A percentile compares a stretch with the other conserved stretches of the same genome.
Conservation (phyloP, 139 green algal species). For the Haematococcus lacustris region DNA sequence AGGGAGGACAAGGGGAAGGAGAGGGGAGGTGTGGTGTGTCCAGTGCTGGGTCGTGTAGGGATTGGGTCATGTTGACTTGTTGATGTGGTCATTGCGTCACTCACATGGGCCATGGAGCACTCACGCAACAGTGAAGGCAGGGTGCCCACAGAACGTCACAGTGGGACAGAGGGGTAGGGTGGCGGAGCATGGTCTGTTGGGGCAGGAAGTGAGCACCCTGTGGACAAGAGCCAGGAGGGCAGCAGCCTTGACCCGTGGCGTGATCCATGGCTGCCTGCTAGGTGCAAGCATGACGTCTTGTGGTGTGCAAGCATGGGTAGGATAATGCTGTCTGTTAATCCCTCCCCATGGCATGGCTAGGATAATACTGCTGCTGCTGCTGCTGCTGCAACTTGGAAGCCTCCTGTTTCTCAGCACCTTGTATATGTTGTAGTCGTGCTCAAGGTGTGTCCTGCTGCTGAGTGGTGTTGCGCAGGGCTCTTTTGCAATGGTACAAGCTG, state of each 20-base stretch:
- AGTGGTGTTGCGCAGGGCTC: slow-evolving; percentile 4
- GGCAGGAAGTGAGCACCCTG: neutral
- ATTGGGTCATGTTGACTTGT: no score
- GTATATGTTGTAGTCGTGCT: neutral
- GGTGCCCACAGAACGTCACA: no score
- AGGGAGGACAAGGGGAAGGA: no score
- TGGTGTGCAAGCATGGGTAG: neutral
- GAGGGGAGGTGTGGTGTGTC: no score
- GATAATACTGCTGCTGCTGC: neutral
- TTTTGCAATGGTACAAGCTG: slow-evolving; percentile 13
- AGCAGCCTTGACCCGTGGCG: neutral
- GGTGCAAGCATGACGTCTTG: neutral
- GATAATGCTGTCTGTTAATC: neutral
- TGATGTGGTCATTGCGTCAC: no score
- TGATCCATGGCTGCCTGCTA: neutral
- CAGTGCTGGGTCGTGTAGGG: no score
- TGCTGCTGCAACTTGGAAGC: neutral
- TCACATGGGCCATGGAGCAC: no score
- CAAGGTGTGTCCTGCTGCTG: neutral
- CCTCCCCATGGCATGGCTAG: neutral
- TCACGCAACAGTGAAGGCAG: no score
- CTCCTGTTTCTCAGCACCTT: neutral
- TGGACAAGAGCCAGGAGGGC: neutral
- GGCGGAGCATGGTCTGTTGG: neutral
- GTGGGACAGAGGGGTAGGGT: no score